Percentiles rank a stretch among this genome's conserved stretches.
phyloP scores from a whole-genome alignment of 805 yeast genomes.

The Brettanomyces anomalus region DNA sequence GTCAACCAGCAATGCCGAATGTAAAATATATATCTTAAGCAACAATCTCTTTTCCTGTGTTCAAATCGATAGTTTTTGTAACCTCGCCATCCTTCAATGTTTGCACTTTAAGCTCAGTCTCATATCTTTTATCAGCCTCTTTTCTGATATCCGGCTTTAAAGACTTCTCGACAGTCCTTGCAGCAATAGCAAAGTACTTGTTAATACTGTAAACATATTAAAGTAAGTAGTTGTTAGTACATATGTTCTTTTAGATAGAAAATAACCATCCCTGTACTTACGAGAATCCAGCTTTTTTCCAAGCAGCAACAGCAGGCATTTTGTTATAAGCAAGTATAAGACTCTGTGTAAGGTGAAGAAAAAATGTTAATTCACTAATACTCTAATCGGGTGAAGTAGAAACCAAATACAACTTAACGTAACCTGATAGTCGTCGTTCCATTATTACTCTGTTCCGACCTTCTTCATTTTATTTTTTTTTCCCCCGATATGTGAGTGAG shows the following conservation, averaged over 20 bases:
- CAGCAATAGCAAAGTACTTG: conserved; percentile 86
- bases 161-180: conserved; percentile 78
- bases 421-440: too few species aligned
- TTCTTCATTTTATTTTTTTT: too few species aligned
- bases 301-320: conserved; percentile 35
- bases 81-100: conserved; percentile 61
- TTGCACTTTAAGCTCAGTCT: conserved; percentile 65
- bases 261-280: conserved; percentile 30
- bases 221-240: conserved; percentile 3
- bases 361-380: too few species aligned
- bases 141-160: conserved; percentile 80
- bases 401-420: too few species aligned
- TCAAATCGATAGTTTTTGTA: conserved; percentile 17
- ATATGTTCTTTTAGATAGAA: neutral
- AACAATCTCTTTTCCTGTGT: conserved; percentile 12
- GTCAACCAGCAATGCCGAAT: neutral
- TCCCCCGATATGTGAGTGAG: too few species aligned
- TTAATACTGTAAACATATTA: conserved; percentile 50
- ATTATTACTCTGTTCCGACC: too few species aligned
- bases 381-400: too few species aligned
- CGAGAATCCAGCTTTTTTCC: conserved; percentile 63
- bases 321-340: neutral
- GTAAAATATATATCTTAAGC: conserved; percentile 1
- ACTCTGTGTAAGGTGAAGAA: too few species aligned
- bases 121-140: conserved; percentile 61